Percentiles rank a stretch among this genome's conserved stretches.
These are phyloP conservation scores for Ogataea methylovora DNA, from an alignment of 805 yeast genomes.

Conservation along the genomic window DNA sequence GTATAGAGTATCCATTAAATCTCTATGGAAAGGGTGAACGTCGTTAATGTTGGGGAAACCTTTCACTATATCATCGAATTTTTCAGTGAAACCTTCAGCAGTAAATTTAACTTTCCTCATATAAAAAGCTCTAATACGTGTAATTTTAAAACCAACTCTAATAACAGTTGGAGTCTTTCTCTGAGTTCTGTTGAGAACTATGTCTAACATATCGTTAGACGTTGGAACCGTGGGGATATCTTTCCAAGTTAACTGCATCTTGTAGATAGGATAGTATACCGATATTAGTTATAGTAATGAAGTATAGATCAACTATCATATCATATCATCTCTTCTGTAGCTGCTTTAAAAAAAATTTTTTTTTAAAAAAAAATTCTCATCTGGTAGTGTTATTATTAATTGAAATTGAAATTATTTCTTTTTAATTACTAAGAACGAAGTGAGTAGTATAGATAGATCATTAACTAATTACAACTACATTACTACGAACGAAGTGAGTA, in stretches of 20 bases:
- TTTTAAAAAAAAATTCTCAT: too few relatives aligned
- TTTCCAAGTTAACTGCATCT: slow-evolving; percentile 97
- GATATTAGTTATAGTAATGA: too few relatives aligned
- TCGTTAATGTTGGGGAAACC: slow-evolving; percentile 97
- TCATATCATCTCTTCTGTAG: too few relatives aligned
- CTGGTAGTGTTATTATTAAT: too few relatives aligned
- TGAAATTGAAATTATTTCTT: too few relatives aligned
- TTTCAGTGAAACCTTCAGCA: slow-evolving; percentile 92
- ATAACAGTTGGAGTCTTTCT: slow-evolving; percentile 99
- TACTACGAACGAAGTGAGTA: too few relatives aligned
- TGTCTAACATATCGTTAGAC: slow-evolving; percentile 89
- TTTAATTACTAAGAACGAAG: too few relatives aligned
- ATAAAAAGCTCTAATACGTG: slow-evolving; percentile 93
- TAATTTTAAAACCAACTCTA: slow-evolving; percentile 91
- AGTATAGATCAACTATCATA: too few relatives aligned
- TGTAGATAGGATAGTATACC: slow-evolving; percentile 6
- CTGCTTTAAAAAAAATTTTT: too few relatives aligned
- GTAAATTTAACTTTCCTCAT: slow-evolving; percentile 98
- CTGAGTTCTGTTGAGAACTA: slow-evolving; percentile 94
- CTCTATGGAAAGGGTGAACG: slow-evolving; percentile 97
- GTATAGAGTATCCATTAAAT: slow-evolving; percentile 93
- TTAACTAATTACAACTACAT: too few relatives aligned
- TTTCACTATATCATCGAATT: slow-evolving; percentile 73
- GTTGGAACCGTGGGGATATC: slow-evolving; percentile 95
- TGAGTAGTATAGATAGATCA: too few relatives aligned